Evolutionary conservation across 805 yeast species (phyloP).

Genomic region (Starmerella cellae): DNA sequence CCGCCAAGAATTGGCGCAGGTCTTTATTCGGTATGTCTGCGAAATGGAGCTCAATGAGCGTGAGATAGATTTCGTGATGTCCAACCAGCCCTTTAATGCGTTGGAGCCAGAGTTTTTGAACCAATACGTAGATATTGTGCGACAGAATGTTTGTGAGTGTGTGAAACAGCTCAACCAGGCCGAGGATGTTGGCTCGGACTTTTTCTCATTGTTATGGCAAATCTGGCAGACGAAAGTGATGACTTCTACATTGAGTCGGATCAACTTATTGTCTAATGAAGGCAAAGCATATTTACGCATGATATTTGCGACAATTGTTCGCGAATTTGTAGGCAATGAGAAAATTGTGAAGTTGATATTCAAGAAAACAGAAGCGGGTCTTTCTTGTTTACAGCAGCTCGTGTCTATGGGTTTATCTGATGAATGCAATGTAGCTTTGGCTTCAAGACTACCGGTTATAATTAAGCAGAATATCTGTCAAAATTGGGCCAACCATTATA

Average conservation of each 20-base stretch:
- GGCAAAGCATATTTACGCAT: background rate
- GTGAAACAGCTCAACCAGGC: background rate
- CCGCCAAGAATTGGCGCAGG: background rate
- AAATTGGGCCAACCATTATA: slow-evolving; percentile 1
- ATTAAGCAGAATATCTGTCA: slow-evolving; percentile 12
- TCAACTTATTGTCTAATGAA: background rate
- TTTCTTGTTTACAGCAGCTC: slow-evolving; percentile 2
- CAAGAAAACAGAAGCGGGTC: background rate
- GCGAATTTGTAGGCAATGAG: slow-evolving; percentile 11
- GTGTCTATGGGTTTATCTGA: slow-evolving; percentile 18
- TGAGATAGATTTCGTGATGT: background rate
- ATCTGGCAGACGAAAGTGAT: background rate
- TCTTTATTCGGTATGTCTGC: background rate
- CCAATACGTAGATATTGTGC: background rate
- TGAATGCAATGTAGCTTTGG: slow-evolving; percentile 17
- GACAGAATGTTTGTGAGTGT: background rate
- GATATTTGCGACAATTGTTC: slow-evolving; percentile 19
- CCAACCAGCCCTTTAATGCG: background rate
- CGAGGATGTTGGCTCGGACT: background rate
- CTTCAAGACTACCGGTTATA: slow-evolving; percentile 13
- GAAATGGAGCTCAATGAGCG: background rate
- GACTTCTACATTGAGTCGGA: background rate
- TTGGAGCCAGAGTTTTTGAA: background rate
- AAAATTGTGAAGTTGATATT: slow-evolving; percentile 7
- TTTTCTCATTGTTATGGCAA: background rate